These are phyloP conservation scores for Oryza meridionalis DNA, from an alignment of 176 grass and related monocot genomes.

Conservation along the genomic window DNA sequence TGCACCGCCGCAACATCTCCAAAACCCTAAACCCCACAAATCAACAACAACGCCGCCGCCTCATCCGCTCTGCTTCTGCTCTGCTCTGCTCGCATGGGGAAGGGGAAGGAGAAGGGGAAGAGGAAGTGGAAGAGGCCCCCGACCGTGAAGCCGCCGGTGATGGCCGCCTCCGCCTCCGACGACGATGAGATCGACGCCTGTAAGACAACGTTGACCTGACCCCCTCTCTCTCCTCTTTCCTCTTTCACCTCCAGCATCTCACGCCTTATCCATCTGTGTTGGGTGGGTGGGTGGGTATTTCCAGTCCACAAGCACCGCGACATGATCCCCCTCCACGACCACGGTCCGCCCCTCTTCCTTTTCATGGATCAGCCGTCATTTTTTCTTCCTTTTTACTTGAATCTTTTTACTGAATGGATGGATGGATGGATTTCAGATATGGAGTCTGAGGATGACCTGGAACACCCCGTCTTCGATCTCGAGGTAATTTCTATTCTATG, in stretches of 20 bases:
- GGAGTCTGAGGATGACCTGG: constrained; percentile 68
- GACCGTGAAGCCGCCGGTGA: constrained; percentile 1
- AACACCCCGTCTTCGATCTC: constrained; percentile 71
- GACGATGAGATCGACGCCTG: constrained; percentile 85
- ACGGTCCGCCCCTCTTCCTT: constrained; percentile 33
- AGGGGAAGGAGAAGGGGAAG: neutral
- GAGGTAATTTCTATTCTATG: constrained; percentile 40
- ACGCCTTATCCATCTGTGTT: neutral
- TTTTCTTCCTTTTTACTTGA: neutral
- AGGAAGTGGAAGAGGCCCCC: constrained; percentile 47
- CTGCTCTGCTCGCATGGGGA: constrained; percentile 44
- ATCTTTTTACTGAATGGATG: neutral
- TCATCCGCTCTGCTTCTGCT: too few species aligned
- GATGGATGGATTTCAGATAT: constrained; percentile 23
- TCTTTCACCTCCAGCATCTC: neutral
- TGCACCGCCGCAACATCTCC: too few species aligned
- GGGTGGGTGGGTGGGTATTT: neutral
- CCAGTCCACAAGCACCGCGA: constrained; percentile 89
- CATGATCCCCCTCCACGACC: constrained; percentile 67
- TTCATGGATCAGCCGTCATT: neutral
- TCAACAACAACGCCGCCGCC: neutral
- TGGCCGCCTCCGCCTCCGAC: constrained; percentile 43
- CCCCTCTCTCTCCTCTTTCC: too few species aligned
- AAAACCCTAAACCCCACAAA: constrained; percentile 29
- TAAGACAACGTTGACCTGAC: constrained; percentile 24